Percentiles rank a stretch among this genome's conserved stretches.
Conservation (phyloP, 306 rosid genomes). For the Glycyrrhiza uralensis region DNA sequence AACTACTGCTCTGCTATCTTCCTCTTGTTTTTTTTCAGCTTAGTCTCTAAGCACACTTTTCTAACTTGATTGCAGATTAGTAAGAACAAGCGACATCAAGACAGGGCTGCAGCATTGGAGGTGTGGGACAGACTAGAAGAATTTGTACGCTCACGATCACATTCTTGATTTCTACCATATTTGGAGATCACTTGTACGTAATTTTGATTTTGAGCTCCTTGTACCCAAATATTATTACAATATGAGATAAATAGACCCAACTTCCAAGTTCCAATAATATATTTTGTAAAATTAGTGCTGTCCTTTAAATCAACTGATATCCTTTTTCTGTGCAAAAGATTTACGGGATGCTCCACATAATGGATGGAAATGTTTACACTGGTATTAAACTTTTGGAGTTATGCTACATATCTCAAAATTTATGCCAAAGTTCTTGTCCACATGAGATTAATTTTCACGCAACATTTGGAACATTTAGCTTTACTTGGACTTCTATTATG, state of each 20-base stretch:
- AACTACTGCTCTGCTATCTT: neutral
- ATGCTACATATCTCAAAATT: neutral
- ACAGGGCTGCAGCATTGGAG: conserved; percentile 96
- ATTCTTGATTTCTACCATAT: conserved; percentile 52
- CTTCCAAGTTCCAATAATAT: neutral
- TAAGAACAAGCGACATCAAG: conserved; percentile 97
- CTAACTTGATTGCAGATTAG: conserved; percentile 62
- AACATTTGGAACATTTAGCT: neutral
- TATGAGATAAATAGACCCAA: conserved; percentile 7
- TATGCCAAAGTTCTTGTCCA: neutral
- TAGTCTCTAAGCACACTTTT: neutral
- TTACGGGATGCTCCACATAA: neutral
- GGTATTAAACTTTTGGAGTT: neutral
- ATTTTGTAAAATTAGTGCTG: neutral
- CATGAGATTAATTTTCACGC: neutral
- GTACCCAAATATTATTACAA: neutral
- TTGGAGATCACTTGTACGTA: conserved; percentile 22
- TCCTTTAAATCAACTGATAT: neutral
- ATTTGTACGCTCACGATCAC: conserved; percentile 88
- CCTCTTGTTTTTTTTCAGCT: neutral
- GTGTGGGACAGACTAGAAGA: conserved; percentile 99
- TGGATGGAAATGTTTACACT: neutral
- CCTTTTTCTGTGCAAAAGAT: neutral
- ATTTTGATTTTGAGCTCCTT: conserved; percentile 19
- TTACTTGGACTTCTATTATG: neutral